Evolutionary conservation across 2,329 filamentous ascomycete species (phyloP).

Genomic region (Beauveria asiatica): DNA sequence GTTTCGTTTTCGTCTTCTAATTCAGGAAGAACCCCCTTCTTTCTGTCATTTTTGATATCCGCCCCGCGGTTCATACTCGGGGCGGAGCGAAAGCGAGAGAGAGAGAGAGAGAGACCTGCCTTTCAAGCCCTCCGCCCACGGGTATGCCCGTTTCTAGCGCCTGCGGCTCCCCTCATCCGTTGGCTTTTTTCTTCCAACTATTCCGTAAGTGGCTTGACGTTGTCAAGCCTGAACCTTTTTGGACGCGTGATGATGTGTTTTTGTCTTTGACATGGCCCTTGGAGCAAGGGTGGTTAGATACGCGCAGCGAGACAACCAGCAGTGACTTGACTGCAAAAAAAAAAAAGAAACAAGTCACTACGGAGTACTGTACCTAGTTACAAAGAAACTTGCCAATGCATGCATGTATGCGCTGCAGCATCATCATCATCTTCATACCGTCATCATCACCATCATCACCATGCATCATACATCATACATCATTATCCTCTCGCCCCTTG

Average conservation of each 20-base stretch:
- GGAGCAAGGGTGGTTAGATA: neutral
- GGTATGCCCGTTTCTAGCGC: constrained; percentile 8
- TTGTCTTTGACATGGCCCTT: neutral
- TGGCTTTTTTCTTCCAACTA: neutral
- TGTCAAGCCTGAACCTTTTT: neutral
- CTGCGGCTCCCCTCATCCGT: constrained; percentile 4
- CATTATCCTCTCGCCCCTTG: neutral
- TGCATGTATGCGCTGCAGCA: constrained; percentile 7
- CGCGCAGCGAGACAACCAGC: too few relatives aligned
- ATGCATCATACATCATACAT: constrained; percentile 8
- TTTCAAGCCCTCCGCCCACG: neutral
- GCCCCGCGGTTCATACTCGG: neutral
- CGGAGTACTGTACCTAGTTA: too few relatives aligned
- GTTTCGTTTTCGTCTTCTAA: too few relatives aligned
- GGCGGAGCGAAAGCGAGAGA: neutral
- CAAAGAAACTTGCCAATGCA: neutral
- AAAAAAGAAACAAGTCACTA: neutral
- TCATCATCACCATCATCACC: neutral
- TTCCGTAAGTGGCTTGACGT: neutral
- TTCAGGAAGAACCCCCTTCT: too few relatives aligned
- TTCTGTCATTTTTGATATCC: neutral
- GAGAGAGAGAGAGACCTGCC: neutral
- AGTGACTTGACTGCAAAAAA: neutral
- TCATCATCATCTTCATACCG: neutral
- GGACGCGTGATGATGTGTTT: neutral